A percentile compares a stretch with the other conserved stretches of the same genome.
Conservation (phyloP, 2,329 filamentous ascomycete genomes). For the Coleophoma cylindrospora region DNA sequence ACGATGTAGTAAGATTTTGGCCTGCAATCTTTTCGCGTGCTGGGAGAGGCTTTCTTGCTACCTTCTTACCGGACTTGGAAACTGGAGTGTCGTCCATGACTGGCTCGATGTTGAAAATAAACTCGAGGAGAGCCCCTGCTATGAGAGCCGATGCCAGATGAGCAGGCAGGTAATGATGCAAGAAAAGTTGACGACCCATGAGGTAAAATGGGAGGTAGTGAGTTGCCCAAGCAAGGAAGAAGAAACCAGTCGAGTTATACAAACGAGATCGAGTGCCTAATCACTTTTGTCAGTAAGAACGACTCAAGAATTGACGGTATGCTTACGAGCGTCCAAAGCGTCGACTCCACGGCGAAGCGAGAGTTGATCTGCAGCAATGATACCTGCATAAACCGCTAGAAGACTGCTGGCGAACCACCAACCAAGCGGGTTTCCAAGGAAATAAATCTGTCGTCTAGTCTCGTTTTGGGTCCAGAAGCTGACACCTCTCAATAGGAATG, state of each 20-base stretch:
- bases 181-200: constrained; percentile 96
- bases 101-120: constrained; percentile 90
- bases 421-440: constrained; percentile 91
- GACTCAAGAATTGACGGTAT: neutral
- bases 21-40: constrained; percentile 76
- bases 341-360: constrained; percentile 90
- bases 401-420: constrained; percentile 97
- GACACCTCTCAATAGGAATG: constrained; percentile 92
- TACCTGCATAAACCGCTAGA: constrained; percentile 87
- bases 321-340: constrained; percentile 88
- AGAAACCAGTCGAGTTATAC: constrained; percentile 98
- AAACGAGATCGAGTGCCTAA: constrained; percentile 83
- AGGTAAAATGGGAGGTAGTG: constrained; percentile 98
- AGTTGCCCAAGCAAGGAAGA: constrained; percentile 96
- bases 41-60: constrained; percentile 58
- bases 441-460: constrained; percentile 95
- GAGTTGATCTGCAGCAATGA: constrained; percentile 87
- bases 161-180: constrained; percentile 95
- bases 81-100: constrained; percentile 46
- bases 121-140: constrained; percentile 86
- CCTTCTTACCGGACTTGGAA: constrained; percentile 41
- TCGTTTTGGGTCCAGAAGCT: constrained; percentile 99
- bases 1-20: constrained; percentile 71
- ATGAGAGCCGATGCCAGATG: constrained; percentile 89
- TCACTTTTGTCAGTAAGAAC: constrained; percentile 20